Conservation (phyloP, 768 basidiomycete genomes). For the Galerina marginata region DNA sequence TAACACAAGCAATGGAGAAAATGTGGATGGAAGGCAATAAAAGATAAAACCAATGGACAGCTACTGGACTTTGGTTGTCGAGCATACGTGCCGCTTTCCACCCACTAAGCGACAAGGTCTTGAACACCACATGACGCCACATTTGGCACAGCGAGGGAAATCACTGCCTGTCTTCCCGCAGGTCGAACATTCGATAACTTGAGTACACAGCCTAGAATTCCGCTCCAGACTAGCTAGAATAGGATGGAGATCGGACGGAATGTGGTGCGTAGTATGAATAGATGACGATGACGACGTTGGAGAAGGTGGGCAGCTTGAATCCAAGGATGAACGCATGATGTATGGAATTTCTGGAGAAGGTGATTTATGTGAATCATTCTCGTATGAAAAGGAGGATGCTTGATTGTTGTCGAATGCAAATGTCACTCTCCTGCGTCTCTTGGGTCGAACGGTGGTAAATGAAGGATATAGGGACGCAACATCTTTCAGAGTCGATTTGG, state of each 20-base stretch:
- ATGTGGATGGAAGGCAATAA: neutral
- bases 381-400: conserved; percentile 14
- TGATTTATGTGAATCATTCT: conserved; percentile 20
- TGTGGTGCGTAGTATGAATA: conserved; percentile 5
- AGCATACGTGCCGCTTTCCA: conserved; percentile 58
- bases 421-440: conserved; percentile 26
- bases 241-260: conserved; percentile 41
- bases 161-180: conserved; percentile 59
- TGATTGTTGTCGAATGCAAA: conserved; percentile 25
- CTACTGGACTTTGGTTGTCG: conserved; percentile 5
- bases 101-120: conserved; percentile 60
- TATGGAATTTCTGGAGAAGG: conserved; percentile 23
- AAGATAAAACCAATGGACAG: conserved; percentile 4
- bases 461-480: conserved; percentile 24
- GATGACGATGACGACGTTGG: conserved; percentile 25
- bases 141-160: conserved; percentile 67
- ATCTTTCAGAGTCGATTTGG: conserved; percentile 25
- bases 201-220: conserved; percentile 53
- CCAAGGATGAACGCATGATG: conserved; percentile 25
- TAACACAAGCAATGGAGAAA: neutral
- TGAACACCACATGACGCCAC: conserved; percentile 68
- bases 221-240: conserved; percentile 57
- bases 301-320: conserved; percentile 20
- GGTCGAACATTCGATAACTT: conserved; percentile 48
- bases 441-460: conserved; percentile 10